A percentile compares a stretch with the other conserved stretches of the same genome.
phyloP scores from a whole-genome alignment of 257 asterid genomes.

The Solanum stenotomum region DNA sequence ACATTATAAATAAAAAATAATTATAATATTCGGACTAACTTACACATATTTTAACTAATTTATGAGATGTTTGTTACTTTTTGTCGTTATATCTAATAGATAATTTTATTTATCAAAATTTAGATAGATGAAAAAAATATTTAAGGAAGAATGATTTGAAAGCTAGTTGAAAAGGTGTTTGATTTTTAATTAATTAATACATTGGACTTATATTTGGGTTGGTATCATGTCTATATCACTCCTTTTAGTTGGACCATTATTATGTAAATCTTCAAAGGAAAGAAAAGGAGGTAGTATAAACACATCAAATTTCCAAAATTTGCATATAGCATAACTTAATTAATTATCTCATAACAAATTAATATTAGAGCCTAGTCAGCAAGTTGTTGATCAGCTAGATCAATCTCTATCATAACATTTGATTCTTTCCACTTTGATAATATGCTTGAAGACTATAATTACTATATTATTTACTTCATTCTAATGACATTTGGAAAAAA shows the following conservation, averaged over 20 bases:
- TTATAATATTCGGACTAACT: background rate
- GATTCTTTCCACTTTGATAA: no score
- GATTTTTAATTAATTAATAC: background rate
- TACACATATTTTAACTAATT: background rate
- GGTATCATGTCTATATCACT: background rate
- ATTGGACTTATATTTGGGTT: background rate
- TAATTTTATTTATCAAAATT: no score
- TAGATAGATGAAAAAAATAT: background rate
- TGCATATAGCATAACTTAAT: background rate
- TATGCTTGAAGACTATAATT: no score
- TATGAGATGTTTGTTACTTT: background rate
- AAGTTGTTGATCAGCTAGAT: background rate
- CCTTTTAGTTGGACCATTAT: background rate
- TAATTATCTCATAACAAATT: background rate
- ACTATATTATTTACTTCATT: no score
- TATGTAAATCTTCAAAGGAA: background rate
- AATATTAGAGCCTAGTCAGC: background rate
- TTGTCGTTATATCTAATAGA: fast-evolving
- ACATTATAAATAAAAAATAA: background rate
- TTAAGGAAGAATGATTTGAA: background rate
- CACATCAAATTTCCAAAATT: background rate
- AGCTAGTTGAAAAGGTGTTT: background rate
- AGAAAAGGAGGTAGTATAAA: background rate
- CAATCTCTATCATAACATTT: background rate
- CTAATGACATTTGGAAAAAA: no score